Conservation (phyloP, 306 rosid species). For the Senna siamea region DNA sequence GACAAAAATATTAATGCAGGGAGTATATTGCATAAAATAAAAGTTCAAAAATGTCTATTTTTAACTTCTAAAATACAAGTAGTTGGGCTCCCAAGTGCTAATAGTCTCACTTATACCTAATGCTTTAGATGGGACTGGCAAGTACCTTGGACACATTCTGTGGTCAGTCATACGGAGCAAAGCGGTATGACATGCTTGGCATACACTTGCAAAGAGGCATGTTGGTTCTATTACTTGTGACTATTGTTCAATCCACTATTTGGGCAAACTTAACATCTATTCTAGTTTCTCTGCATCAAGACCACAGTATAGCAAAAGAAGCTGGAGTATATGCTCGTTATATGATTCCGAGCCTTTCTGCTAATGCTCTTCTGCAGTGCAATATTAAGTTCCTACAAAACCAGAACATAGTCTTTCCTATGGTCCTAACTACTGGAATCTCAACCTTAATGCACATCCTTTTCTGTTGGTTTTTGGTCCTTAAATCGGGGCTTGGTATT, state of each 20-base stretch:
- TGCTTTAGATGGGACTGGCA: constrained; percentile 68
- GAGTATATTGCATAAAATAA: too few species aligned
- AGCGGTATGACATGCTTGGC: constrained; percentile 63
- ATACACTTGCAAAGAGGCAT: constrained; percentile 71
- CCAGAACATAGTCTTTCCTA: constrained; percentile 73
- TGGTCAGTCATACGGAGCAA: constrained; percentile 82
- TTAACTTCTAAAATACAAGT: too few species aligned
- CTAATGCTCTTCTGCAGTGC: constrained; percentile 65
- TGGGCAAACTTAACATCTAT: constrained; percentile 55
- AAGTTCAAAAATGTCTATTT: too few species aligned
- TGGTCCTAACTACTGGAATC: constrained; percentile 59
- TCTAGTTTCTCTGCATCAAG: constrained; percentile 58
- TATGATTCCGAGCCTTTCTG: constrained; percentile 69
- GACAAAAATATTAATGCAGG: too few species aligned
- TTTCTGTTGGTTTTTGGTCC: constrained; percentile 62
- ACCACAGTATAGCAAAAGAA: constrained; percentile 50
- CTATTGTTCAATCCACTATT: constrained; percentile 52
- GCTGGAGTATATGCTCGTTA: constrained; percentile 60
- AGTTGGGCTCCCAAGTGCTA: not conserved
- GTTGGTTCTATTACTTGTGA: constrained; percentile 48
- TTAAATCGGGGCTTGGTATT: constrained; percentile 56
- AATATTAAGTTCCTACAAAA: constrained; percentile 61
- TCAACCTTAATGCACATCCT: constrained; percentile 49
- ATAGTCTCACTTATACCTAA: not conserved
- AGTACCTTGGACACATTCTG: constrained; percentile 78